Evolutionary conservation across 805 yeast genomes (phyloP), one percentile per base, ranked within the genome.

Genomic region (Metschnikowia similis): DNA sequence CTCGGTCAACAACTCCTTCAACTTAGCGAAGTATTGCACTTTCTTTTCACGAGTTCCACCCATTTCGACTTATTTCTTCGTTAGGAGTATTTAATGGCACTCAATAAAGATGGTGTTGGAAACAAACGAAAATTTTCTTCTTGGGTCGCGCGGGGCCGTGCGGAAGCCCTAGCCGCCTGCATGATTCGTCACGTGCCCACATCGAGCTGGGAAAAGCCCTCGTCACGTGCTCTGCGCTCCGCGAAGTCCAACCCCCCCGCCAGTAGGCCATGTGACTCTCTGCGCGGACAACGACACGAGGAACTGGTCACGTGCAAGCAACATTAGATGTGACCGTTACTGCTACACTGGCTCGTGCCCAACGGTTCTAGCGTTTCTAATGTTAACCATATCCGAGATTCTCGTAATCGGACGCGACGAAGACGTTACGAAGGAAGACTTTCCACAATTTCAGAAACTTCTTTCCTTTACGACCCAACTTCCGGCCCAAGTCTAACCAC

Each of bases 1-100:
- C 77, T 90, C 96, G 77, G 88, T 96, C 72, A 94, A 83, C 75
- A 90, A 84, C 76, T 85, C 87, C 84, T 94, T 90, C 78, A 94
- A 88, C 81, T 89, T 94, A 74, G 83, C 67, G 82, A 94, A 94
- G 85, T 94, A 94, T 78, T 89, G 95, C 72, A 70, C 84, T 80
- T 94, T 94, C 84, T 91, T 92, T 73, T 89, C 98, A 82, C 96
- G 92, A 81, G 87, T 75, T 82, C 97, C 97, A 91, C 98, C 99
- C 99, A 94, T 94, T 87, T 90, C 98, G 91, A 89, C 89, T 85
- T 77, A 63, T 56, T 57, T 65, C 58, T 64, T 59, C 83, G 90
- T 79, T 83, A 87, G 96, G 96, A 77, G 85, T 83, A 85, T 89
- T 89, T 88, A 89, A 89, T 94, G 77, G 77, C 64, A 70, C 75